phyloP scores from a whole-genome alignment of 306 rosid genomes.

The Castanea mollissima region DNA sequence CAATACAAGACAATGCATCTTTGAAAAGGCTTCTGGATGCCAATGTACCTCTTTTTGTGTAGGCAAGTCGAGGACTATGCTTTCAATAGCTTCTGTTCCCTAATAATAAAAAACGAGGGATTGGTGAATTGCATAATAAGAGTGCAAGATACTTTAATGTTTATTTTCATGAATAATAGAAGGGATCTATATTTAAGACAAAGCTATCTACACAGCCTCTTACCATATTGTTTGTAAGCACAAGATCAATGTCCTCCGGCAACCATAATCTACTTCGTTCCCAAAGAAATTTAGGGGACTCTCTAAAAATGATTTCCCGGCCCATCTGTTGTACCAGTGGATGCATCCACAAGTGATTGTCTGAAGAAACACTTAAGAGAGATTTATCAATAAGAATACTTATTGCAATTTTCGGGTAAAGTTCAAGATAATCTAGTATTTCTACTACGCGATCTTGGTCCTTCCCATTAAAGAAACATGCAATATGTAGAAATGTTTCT shows the following conservation, averaged over 20 bases:
- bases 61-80: no score
- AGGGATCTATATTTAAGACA: no score
- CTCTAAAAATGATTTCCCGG: conserved; percentile 19
- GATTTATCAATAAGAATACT: conserved; percentile 23
- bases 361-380: conserved; percentile 7
- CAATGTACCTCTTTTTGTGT: no score
- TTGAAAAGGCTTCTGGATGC: background rate
- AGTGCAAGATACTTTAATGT: no score
- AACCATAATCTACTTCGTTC: conserved; percentile 33
- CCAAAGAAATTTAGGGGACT: conserved; percentile 14
- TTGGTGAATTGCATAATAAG: background rate
- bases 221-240: conserved; percentile 21
- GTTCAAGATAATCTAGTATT: no score
- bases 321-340: conserved; percentile 31
- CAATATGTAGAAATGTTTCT: no score
- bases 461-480: no score
- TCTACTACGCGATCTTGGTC: no score
- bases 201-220: background rate
- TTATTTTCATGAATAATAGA: no score
- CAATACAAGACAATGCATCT: conserved; percentile 17
- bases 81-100: conserved; percentile 25
- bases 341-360: conserved; percentile 21
- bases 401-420: conserved; percentile 8
- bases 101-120: background rate
- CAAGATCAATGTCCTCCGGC: background rate